These are phyloP conservation scores for Nakaseomyces glabratus DNA, from an alignment of 1,139 yeast species.

Conservation along the genomic window DNA sequence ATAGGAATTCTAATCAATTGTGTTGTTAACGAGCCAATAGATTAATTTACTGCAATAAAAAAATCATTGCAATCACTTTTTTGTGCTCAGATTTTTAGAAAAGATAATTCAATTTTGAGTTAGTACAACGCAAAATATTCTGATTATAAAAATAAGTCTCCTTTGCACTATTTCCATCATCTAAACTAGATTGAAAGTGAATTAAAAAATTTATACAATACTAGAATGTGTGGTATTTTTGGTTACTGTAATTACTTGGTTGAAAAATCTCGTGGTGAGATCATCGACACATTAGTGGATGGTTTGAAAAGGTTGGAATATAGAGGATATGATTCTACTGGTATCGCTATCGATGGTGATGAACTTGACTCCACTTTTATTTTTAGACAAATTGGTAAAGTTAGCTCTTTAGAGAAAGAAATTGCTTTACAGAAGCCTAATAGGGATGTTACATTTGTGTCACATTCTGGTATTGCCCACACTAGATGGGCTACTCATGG, in stretches of 20 bases:
- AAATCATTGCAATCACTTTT: too few species aligned
- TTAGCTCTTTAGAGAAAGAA: conserved; percentile 64
- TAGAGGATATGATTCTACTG: conserved; percentile 97
- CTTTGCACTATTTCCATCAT: too few species aligned
- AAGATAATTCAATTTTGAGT: too few species aligned
- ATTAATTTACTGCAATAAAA: too few species aligned
- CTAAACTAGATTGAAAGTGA: too few species aligned
- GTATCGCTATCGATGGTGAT: conserved; percentile 91
- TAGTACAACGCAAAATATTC: too few species aligned
- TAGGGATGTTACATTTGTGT: conserved; percentile 56
- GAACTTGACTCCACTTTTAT: conserved; percentile 52
- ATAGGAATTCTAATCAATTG: too few species aligned
- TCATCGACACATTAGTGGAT: conserved; percentile 77
- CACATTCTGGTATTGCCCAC: conserved; percentile 96
- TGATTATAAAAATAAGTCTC: too few species aligned
- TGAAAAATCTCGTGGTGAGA: conserved; percentile 86
- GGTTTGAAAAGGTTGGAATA: conserved; percentile 92
- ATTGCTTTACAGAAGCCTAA: conserved; percentile 48
- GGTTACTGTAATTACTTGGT: conserved; percentile 96
- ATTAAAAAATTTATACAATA: background rate
- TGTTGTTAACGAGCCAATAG: too few species aligned
- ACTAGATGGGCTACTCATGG: conserved; percentile 99
- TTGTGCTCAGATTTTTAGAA: too few species aligned
- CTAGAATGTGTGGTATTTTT: conserved; percentile 75
- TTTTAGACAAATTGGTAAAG: conserved; percentile 88